Evolutionary conservation across 2,329 filamentous ascomycete genomes (phyloP), one percentile per base, ranked within the genome.

Genomic region (Ascochyta clinopodiicola): DNA sequence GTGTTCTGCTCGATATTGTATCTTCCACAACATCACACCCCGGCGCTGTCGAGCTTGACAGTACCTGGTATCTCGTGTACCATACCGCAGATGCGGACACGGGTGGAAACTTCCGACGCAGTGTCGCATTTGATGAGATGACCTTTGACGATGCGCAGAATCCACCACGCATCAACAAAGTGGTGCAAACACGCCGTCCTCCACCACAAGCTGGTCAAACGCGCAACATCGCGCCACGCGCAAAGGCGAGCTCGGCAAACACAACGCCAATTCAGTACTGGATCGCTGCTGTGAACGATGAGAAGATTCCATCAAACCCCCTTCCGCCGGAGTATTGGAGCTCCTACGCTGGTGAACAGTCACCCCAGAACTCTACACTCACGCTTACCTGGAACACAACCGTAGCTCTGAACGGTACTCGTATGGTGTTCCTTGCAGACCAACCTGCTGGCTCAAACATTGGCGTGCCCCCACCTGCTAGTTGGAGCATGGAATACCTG

Each of bases 21-120:
- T 75, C 73, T 2, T 73, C 71, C 1, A 77, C 73, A 1, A 77
- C 75, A 0, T 76, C 73, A 1, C 75, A 77, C 57, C 66, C 74
- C 0, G 75, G 74, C n/a, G 64, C 70, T 66, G 39, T 43, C 4
- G 39, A 43, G 39, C 15, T 31, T 13, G 12, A 19, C 6, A 9
- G 29, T 19, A 19, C 19, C 7, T 43, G 39, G 24, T 43, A 9
- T 31, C 64, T 77, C 25, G 63, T 68, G 22, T 77, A 77, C 51
- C 75, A 76, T 57, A 76, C 74, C 15, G 71, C 71, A 15, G 75
- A 77, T 45, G 73, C 74, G 15, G 52, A 56, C 2, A 63, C 61
- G n/a, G 72, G 74, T 10, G 70, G 67, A 0, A 74, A 76, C 52
- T 76, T 76, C 65, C 70, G 74, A 19, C 72, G 74, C 19, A 74